Base-by-base conservation (phyloP, 768 basidiomycete genomes). In the Serendipita sp. region DNA sequence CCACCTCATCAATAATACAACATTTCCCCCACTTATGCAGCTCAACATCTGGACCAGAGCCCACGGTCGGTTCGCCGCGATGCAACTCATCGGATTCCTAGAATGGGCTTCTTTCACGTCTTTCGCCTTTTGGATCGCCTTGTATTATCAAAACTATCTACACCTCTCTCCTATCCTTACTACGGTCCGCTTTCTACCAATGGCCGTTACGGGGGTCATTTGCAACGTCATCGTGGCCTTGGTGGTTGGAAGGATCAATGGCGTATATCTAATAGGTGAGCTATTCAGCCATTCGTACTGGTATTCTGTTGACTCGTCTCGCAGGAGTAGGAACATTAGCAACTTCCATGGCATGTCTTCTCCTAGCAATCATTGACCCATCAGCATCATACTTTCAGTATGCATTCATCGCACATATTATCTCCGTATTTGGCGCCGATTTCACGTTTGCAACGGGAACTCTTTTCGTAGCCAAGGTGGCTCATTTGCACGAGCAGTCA, bases 391-490 rank as follows among this genome's bases (percentile, higher is more conserved):
- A 83, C 67, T 90, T 88, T 89, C 84, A 83, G 1, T 85, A 77
- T 63, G 82, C 81, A 3, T 90, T 90, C 71, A 85, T 86, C 0
- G 79, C 83, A 0, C 78, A 85, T 0, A 72, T 81, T 42, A 63
- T 85, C 50, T 72, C 79, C 22, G 88, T 89, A 14, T 77, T 87
- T 53, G 89, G 89, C 22, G 86, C 82, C 0, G 89, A 90, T 68
- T 87, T 90, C 65, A 81, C 86, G 1, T 90, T 82, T 68, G 74
- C 88, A 0, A 73, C 81, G 0, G 89, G 88, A 2, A 85, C 85
- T 3, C 72, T 90, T 16, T 90, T 85, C 66, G 80, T 88, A 44
- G 84, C 87, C 2, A 85, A 83, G 67, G 76, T 85, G 11, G 77
- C 81, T 1, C 70, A 78, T 1, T 81, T 81, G 2, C 77, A 85